Base-by-base conservation (phyloP, 768 basidiomycete genomes). In the Rhodotorula taiwanensis region DNA sequence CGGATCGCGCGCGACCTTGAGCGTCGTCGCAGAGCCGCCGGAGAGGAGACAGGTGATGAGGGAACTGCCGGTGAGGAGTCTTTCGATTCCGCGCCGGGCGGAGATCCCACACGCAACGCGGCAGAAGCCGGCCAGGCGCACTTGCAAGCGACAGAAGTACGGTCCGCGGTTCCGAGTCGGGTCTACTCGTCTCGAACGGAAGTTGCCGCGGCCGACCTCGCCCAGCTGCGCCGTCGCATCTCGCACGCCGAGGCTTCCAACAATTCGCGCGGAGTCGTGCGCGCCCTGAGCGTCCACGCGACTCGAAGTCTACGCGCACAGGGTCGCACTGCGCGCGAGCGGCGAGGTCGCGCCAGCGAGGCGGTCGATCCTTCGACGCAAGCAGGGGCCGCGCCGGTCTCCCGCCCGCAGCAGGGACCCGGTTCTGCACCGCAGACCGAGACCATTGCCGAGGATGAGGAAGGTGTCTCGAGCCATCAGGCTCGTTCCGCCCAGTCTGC, bases 1-100 rank as follows among this genome's bases (percentile, higher is more conserved):
- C 41, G 66, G 30, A 67, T 67, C 27, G 47, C 43, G 52, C n/a
- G 66, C 20, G 66, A 67, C 30, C 25, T 67, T 33, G 60, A 55
- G 30, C 21, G 66, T 33, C 18, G 66, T 8, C 30, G 60, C 42
- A 30, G 11, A 23, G 61, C 54, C 0, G 50, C 36, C 9, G 43
- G 36, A 2, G 44, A 41, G 5, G 36, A 25, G 23, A 10, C 5
- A 5, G 41, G 20, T 3, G 52, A 49, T n/a, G n/a, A n/a, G n/a
- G n/a, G n/a, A n/a, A n/a, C n/a, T n/a, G n/a, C n/a, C n/a, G n/a
- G n/a, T n/a, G n/a, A n/a, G n/a, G n/a, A n/a, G n/a, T n/a, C n/a
- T n/a, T n/a, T n/a, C n/a, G n/a, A n/a, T n/a, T n/a, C n/a, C n/a
- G n/a, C n/a, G n/a, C n/a, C n/a, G n/a, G 50, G 41, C 6, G 23